A percentile compares a stretch with the other conserved stretches of the same genome.
These are phyloP conservation scores for Trichoderma pleuroti DNA, from an alignment of 2,329 filamentous ascomycete genomes.

Conservation along the genomic window DNA sequence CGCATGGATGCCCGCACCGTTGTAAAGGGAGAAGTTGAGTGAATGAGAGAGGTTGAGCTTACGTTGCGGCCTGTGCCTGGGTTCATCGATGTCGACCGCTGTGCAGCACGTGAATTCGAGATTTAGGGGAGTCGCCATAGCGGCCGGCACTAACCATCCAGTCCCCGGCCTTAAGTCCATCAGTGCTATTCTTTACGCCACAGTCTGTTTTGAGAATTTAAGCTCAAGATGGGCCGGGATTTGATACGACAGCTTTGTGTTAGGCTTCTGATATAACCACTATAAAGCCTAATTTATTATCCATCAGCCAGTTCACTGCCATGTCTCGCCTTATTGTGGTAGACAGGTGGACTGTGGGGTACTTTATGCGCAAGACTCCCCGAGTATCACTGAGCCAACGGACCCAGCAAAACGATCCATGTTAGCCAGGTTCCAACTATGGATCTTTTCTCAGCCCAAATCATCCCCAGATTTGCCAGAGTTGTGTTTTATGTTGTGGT, in stretches of 20 bases:
- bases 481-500: not conserved
- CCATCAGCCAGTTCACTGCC: not conserved
- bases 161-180: not conserved
- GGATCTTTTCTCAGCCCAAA: not conserved
- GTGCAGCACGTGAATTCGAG: not conserved
- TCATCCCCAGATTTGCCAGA: not conserved
- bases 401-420: too few species aligned
- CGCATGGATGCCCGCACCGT: not conserved
- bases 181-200: not conserved
- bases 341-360: not conserved
- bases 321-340: not conserved
- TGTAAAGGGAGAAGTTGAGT: not conserved
- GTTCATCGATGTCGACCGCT: not conserved
- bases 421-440: not conserved
- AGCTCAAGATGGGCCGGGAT: not conserved
- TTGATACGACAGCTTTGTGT: not conserved
- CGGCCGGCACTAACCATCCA: not conserved
- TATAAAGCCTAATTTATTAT: not conserved
- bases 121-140: not conserved
- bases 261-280: not conserved
- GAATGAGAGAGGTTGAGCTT: not conserved
- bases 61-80: slow-evolving; percentile 2
- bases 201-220: not conserved
- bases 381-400: too few species aligned
- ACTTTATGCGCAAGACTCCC: not conserved